Base-by-base conservation (phyloP, 345 rosid genomes). In the Lepidium didymum region DNA sequence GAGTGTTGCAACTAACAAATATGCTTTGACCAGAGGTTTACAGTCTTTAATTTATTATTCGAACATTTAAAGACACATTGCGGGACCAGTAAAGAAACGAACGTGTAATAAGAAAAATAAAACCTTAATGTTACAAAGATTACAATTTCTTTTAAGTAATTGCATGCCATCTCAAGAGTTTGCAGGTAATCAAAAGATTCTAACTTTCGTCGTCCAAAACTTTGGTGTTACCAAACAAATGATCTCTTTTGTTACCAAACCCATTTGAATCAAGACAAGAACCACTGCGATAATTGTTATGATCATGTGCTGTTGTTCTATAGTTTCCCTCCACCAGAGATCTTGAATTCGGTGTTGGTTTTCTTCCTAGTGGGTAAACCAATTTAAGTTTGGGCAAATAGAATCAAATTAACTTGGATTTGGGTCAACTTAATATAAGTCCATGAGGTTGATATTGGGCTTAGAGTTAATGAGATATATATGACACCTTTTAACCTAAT, bases 221-320 rank as follows among this genome's bases (percentile, higher is more conserved):
- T 81, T 85, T 85, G 75, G 58, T 85, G 83, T 81, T 85, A 52
- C 53, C 84, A 69, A 46, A 86, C 15, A 85, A 23, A 67, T 73
- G 45, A 64, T 86, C 92, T 68, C 96, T 19, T 19, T 2, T 19
- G 2, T 19, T 90, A 38, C 91, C 58, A 74, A 82, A 85, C 41
- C 88, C 94, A 1, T 85, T 15, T 11, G 90, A 49, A 68, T 90
- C 96, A 55, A 90, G 70, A 11, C 80, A 19, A 4, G 89, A 56
- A 10, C 86, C 90, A 15, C 73, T 68, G 18, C 97, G 77, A 42
- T 58, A 86, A 52, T 84, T 91, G 37, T 86, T 66, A 73, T 57
- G 83, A 68, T 91, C 89, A 29, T 60, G 78, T 0, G 89, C 62
- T 4, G 78, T 63, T 38, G 90, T 37, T 77, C 96, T 80, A 40